These are phyloP conservation scores for Candida piceae DNA, from an alignment of 805 yeast species.

Conservation along the genomic window DNA sequence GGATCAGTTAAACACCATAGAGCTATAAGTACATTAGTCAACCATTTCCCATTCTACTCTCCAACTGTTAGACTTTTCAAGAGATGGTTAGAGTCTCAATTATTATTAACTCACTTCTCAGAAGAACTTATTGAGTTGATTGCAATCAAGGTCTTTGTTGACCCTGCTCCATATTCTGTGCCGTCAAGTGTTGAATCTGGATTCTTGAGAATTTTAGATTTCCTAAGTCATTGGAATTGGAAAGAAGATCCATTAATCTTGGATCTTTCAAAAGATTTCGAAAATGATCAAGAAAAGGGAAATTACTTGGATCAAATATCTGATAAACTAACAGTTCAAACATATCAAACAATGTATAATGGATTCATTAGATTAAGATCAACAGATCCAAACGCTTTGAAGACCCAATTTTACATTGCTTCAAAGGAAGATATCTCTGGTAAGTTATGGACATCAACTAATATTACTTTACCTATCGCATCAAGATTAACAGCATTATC, in stretches of 20 bases:
- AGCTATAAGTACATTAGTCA: conserved; percentile 64
- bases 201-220: conserved; percentile 66
- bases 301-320: conserved; percentile 40
- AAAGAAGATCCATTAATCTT: conserved; percentile 77
- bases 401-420: conserved; percentile 76
- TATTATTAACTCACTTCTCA: conserved; percentile 61
- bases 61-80: conserved; percentile 83
- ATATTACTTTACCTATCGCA: conserved; percentile 64
- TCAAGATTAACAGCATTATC: conserved; percentile 84
- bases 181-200: conserved; percentile 82
- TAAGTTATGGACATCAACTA: conserved; percentile 54
- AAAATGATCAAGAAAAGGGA: conserved; percentile 19
- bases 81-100: conserved; percentile 83
- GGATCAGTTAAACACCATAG: conserved; percentile 78
- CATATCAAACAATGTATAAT: conserved; percentile 55
- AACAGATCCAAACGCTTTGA: conserved; percentile 76
- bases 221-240: conserved; percentile 91
- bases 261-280: conserved; percentile 58
- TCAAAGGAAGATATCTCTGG: conserved; percentile 86
- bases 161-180: conserved; percentile 75
- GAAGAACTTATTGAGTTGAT: conserved; percentile 81
- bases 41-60: conserved; percentile 66
- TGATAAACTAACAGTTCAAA: conserved; percentile 57
- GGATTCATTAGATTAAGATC: conserved; percentile 66
- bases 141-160: conserved; percentile 79